Base-by-base conservation (phyloP, 2,329 filamentous ascomycete genomes). In the Paraphaeosphaeria minitans region DNA sequence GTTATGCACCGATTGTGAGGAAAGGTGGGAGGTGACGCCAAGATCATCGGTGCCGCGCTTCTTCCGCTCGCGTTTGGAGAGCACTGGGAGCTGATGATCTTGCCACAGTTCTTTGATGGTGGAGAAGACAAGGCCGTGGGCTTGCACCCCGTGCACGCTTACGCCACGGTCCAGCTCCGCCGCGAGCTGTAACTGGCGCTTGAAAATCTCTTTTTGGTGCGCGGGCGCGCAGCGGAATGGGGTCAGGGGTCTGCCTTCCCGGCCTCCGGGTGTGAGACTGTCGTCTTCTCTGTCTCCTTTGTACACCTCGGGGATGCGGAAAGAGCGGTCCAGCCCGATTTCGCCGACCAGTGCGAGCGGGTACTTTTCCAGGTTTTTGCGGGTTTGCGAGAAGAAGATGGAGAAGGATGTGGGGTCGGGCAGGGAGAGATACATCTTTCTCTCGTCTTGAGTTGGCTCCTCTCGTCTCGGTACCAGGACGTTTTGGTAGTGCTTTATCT, bases 271-370 rank as follows among this genome's bases (percentile, higher is more conserved):
- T 0, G 90, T 92, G 21, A 90, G 75, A 3, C 69, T 73, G 22
- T 77, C 74, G 62, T 86, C 79, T 50, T 79, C 66, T 4, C 72
- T 57, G 5, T 71, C 72, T 13, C 82, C 72, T 2, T 81, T 77
- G 84, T 83, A 87, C 16, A 82, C 77, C 64, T 84, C 80, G 0
- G 91, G 91, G 22, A 95, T 84, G 13, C 90, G 87, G 69, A 93
- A 94, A 10, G 85, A 85, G 66, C 89, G 90, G 76, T 95, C 91
- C 16, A 95, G 75, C 0, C 91, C 91, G 29, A 93, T 84, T 76
- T 95, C 91, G 19, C 91, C 91, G 1, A 95, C 81, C 0, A 94
- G 81, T 1, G 90, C 89, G 5, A 82, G 69, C 2, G 88, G 89
- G 53, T 88, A 82, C 2, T 79, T 76, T 16, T 80, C 69, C 1